These are phyloP conservation scores for Amauroascus verrucosus DNA, from an alignment of 2,329 filamentous ascomycete genomes.

Conservation along the genomic window DNA sequence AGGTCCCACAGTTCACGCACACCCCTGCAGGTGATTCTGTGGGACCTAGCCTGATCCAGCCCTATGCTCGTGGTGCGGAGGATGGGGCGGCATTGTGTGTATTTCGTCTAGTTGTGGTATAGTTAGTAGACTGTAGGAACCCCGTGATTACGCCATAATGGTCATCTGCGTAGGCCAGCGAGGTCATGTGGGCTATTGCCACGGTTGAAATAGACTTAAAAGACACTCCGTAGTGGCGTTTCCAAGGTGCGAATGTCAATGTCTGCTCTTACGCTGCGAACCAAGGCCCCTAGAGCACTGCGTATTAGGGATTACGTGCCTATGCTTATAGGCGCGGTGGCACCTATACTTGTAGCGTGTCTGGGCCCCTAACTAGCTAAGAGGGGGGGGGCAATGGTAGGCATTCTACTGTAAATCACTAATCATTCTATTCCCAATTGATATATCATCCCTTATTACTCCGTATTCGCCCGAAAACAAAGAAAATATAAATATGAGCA, in stretches of 20 bases:
- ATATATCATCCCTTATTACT: too few relatives aligned
- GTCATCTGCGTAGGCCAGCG: neutral
- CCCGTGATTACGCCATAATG: neutral
- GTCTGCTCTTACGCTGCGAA: too few relatives aligned
- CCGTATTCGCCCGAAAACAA: too few relatives aligned
- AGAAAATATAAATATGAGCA: too few relatives aligned
- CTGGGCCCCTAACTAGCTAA: too few relatives aligned
- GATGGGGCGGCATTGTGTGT: neutral
- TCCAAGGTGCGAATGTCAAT: too few relatives aligned
- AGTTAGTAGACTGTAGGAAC: neutral
- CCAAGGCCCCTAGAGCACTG: neutral
- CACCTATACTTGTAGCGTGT: neutral
- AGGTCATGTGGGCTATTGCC: conserved; percentile 10
- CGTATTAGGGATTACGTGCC: too few relatives aligned
- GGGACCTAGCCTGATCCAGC: neutral
- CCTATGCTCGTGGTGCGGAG: neutral
- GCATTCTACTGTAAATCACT: too few relatives aligned
- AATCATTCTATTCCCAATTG: neutral
- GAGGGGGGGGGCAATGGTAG: too few relatives aligned
- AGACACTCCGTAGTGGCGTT: too few relatives aligned
- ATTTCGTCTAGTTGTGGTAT: conserved; percentile 1
- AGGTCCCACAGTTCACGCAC: conserved; percentile 9
- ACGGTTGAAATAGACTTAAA: conserved; percentile 2
- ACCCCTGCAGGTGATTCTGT: conserved; percentile 6
- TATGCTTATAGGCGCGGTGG: neutral